A percentile compares a stretch with the other conserved stretches of the same genome.
Conservation (phyloP, 2,329 filamentous ascomycete species). For the Botrytis medusae region DNA sequence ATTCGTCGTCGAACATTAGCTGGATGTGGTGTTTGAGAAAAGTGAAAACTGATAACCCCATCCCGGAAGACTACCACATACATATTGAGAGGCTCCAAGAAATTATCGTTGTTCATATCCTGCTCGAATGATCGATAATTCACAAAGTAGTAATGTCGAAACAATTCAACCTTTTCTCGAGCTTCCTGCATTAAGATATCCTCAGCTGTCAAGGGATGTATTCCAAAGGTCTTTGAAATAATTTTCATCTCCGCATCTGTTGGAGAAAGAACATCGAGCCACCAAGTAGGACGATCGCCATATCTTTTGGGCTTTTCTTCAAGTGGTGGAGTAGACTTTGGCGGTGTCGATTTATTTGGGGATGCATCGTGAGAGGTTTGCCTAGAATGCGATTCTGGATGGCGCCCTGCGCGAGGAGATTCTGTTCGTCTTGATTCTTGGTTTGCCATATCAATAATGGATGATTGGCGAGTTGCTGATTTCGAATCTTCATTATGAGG, state of each 20-base stretch:
- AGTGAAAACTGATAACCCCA: conserved; percentile 94
- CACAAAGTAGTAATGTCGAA: conserved; percentile 97
- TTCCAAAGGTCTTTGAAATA: conserved; percentile 87
- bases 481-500: conserved; percentile 46
- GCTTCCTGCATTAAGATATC: conserved; percentile 98
- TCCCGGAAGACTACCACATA: conserved; percentile 97
- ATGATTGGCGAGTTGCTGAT: conserved; percentile 45
- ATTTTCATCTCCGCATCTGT: conserved; percentile 96
- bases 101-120: conserved; percentile 83
- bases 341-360: conserved; percentile 32
- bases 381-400: conserved; percentile 22
- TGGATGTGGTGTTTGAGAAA: conserved; percentile 91
- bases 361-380: conserved; percentile 31
- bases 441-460: conserved; percentile 31
- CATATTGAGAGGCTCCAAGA: conserved; percentile 94
- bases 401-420: conserved; percentile 9
- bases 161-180: conserved; percentile 96
- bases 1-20: conserved; percentile 94
- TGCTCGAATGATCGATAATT: conserved; percentile 98
- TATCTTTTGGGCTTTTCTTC: conserved; percentile 53
- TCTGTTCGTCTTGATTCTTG: conserved; percentile 28
- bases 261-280: conserved; percentile 88
- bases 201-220: conserved; percentile 91
- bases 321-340: conserved; percentile 18
- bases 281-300: conserved; percentile 90